These are phyloP conservation scores for Somion occarium DNA, from an alignment of 1,284 basidiomycete species.

Conservation along the genomic window DNA sequence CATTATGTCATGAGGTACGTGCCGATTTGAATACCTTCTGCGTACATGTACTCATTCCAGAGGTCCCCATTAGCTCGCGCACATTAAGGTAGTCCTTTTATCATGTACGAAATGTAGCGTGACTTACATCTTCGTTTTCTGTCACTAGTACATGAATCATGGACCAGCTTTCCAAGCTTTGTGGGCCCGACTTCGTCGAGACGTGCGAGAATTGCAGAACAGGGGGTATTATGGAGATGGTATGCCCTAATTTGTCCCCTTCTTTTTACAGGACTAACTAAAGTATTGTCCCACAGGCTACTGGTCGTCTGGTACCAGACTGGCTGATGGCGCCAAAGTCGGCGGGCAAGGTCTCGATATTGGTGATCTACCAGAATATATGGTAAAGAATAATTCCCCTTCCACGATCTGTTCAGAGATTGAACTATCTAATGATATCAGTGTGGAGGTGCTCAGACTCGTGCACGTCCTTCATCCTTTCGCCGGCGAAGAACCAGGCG, in stretches of 20 bases:
- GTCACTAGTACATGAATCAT: constrained; percentile 69
- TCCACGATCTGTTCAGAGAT: constrained; percentile 6
- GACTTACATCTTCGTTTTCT: too few relatives aligned
- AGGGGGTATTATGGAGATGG: constrained; percentile 80
- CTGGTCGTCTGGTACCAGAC: constrained; percentile 71
- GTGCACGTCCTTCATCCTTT: constrained; percentile 43
- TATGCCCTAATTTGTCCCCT: constrained; percentile 23
- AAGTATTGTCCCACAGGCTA: constrained; percentile 47
- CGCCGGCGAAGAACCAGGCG: constrained; percentile 39
- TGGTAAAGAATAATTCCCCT: too few relatives aligned
- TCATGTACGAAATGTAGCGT: too few relatives aligned
- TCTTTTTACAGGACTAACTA: constrained; percentile 6
- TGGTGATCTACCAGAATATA: constrained; percentile 67
- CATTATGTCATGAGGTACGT: constrained; percentile 76
- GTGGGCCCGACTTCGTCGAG: constrained; percentile 57
- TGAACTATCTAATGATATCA: constrained; percentile 28
- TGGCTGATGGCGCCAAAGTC: constrained; percentile 57
- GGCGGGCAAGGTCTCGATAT: constrained; percentile 44
- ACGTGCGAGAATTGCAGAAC: constrained; percentile 63
- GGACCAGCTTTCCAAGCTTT: constrained; percentile 67
- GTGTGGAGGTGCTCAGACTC: constrained; percentile 78
- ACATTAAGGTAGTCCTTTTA: constrained; percentile 78
- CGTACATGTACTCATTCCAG: background rate
- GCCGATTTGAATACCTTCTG: too few relatives aligned
- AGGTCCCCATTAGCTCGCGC: constrained; percentile 52